Base-by-base conservation (phyloP, 805 yeast species). In the Scheffersomyces spartinae region DNA sequence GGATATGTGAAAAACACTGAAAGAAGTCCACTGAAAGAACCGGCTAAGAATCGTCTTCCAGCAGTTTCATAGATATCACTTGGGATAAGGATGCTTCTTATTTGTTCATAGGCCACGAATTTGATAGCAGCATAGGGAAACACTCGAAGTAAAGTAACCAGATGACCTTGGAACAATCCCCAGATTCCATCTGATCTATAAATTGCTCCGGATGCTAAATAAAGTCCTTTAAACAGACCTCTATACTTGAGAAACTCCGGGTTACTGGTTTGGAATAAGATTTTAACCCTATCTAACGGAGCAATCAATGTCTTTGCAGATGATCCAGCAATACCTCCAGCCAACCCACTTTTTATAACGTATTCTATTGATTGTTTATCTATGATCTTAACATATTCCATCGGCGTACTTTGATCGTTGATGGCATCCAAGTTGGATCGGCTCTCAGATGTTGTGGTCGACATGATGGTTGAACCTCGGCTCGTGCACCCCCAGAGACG, bases 101-200 rank as follows among this genome's bases (percentile, higher is more conserved):
- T 72, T 50, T 91, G 97, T 53, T 91, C 98, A 51, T 91, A 91
- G 7, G 94, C 86, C 9, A 91, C 95, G 50, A 88, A 91, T 49
- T 91, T 91, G 43, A 91, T 81, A 7, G 95, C 95, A 4, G 98
- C 96, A 49, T 91, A 91, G 1, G 98, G 98, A 49, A 91, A 88
- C 3, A 91, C 83, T 34, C 98, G 64, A 21, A 86, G 50, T 26
- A 91, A 56, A 0, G 98, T 91, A 1, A 93, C 95, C 4, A 94
- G 82, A 49, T 91, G 98, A 20, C 98, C 98, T 43, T 88, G 95
- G 47, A 74, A 88, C 28, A 91, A 68, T 2, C 98, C 98, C 21
- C 56, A 34, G 1, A 74, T 24, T 10, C 97, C 97, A 47, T 84
- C 91, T 26, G 56, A 61, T 6, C 39, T 29, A 55, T 71, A 71